Base-by-base conservation (phyloP, 2,329 filamentous ascomycete species). In the Aspergillus floridensis region DNA sequence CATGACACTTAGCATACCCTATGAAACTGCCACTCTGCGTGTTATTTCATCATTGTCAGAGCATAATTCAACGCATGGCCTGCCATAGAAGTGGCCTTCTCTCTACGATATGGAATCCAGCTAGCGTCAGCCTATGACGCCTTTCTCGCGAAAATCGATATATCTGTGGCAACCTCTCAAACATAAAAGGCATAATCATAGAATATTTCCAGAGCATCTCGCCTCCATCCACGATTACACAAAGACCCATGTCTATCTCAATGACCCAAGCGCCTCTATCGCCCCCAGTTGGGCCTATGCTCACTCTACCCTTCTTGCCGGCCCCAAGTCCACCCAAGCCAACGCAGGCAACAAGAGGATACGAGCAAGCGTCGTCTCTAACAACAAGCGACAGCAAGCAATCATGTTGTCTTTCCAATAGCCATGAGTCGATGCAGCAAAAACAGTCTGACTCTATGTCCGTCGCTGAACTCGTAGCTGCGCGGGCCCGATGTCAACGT, bases 391-490 rank as follows among this genome's bases (percentile, higher is more conserved):
- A 19, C 38, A 44, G 16, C 38, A 19, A 44, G 16, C 38, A 44
- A 44, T 5, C 38, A 12, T 2, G 19, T 19, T 16, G 16, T 1
- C 6, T 59, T 44, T 26, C 49, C 35, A 54, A 57, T 24, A 56
- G 76, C 57, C 71, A 63, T 59, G 68, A 76, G 44, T 77, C 73
- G 56, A 91, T 91, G 87, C 74, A 78, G 51, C 79, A 81, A 14
- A 89, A 89, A 52, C 86, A 93, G 71, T 81, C 93, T 11, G 93
- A 92, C 74, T 83, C 87, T 66, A 86, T 89, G 47, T 93, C 93
- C 69, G 84, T 85, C 0, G 88, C 90, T 0, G 84, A 89, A 35
- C 77, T 95, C 4, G 75, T 84, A 2, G 85, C 82, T 1, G 87
- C 82, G 44, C 84, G 91, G 19, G 76, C 78, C n/a, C 81, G 86